A percentile compares a stretch with the other conserved stretches of the same genome.
These are phyloP conservation scores for Fusarium sp. DNA, from an alignment of 2,329 filamentous ascomycete species.

Conservation along the genomic window DNA sequence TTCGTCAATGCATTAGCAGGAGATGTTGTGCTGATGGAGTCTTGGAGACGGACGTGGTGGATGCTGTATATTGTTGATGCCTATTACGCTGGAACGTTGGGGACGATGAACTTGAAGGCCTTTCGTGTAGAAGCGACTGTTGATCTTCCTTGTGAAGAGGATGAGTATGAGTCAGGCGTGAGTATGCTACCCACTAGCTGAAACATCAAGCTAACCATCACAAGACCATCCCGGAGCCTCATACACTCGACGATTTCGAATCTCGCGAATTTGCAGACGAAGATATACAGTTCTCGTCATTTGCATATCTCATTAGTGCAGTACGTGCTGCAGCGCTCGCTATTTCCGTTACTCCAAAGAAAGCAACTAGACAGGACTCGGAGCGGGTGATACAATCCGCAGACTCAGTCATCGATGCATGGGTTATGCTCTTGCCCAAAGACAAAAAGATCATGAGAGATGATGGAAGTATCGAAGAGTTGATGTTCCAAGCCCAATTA, in stretches of 20 bases:
- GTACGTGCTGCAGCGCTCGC: constrained; percentile 17
- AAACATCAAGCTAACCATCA: too few relatives aligned
- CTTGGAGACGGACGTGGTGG: constrained; percentile 78
- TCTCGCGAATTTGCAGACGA: constrained; percentile 25
- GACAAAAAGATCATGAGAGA: constrained; percentile 3
- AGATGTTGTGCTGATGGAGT: constrained; percentile 64
- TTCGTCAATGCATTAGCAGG: constrained; percentile 63
- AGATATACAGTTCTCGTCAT: constrained; percentile 24
- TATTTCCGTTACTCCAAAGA: constrained; percentile 15
- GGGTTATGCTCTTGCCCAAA: constrained; percentile 21
- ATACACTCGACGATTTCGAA: constrained; percentile 22
- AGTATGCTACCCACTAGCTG: constrained; percentile 10
- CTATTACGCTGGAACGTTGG: constrained; percentile 49
- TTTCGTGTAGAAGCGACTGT: constrained; percentile 63
- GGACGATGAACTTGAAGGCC: constrained; percentile 44
- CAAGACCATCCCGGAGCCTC: background rate
- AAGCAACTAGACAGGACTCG: constrained; percentile 15
- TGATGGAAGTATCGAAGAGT: constrained; percentile 25
- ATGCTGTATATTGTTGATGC: constrained; percentile 72
- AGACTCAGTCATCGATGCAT: constrained; percentile 29
- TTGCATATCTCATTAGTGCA: constrained; percentile 32
- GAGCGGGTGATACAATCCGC: constrained; percentile 24
- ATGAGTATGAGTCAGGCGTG: constrained; percentile 60
- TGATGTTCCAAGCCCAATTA: constrained; percentile 36
- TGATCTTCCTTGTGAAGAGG: constrained; percentile 73